Base-by-base conservation (phyloP, 345 rosid species). In the Pistacia vera region DNA sequence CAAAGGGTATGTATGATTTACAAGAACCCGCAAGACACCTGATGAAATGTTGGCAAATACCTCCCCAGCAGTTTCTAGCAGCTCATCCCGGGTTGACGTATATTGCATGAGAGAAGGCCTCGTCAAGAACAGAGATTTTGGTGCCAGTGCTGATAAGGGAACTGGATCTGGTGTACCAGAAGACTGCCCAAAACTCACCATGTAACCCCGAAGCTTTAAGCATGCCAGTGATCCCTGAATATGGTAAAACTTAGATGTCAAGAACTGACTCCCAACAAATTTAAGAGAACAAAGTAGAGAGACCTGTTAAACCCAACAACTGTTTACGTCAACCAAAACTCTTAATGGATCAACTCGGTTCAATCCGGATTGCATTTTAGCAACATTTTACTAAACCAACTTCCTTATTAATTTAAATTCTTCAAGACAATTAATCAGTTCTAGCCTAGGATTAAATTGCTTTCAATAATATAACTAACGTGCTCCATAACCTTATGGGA, bases 141-240 rank as follows among this genome's bases (percentile, higher is more conserved):
- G 75, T 6, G 84, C 89, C 8, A 93, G 89, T n/a, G 91, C 94
- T 30, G 97, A 83, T 69, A 93, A 63, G 41, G 95, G 92, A 79
- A 92, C 69, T 8, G 98, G 95, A 75, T 96, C 97, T 8, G 87
- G 92, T 13, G 77, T 12, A 35, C 99, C 98, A 0, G 99, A 96
- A 52, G 98, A 93, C 81, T 91, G 95, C 68, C 99, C 97, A 59
- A 88, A 93, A 74, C 89, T 85, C 84, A 96, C 97, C 97, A 92
- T 87, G 85, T 87, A 88, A 30, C 99, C 97, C 3, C 93, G 86
- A 61, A 64, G 69, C 86, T 89, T 93, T 72, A 93, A 84, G 88
- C 97, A 91, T 2, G 81, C 95, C 85, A 93, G 66, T 10, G 98
- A 96, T 63, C 99, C 97, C 97, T 96, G 77, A 18, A 85, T 30